Base-by-base conservation (phyloP, 2,329 filamentous ascomycete species). In the Neofusicoccum umdonicola region DNA sequence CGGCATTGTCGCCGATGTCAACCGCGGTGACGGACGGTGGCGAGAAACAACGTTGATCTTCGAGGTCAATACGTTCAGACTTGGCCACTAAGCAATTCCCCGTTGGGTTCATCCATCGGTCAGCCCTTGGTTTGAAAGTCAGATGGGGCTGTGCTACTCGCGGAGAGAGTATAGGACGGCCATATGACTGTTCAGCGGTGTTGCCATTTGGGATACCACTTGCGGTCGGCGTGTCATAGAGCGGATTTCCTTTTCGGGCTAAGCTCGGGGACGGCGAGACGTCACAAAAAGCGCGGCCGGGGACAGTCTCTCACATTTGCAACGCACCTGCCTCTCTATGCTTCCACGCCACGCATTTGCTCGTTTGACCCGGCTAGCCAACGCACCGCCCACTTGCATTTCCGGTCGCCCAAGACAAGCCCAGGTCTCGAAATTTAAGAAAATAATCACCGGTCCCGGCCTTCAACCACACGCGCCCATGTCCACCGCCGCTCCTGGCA, bases 211-310 rank as follows among this genome's bases (percentile, higher is more conserved):
- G 9, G 27, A 27, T 31, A 11, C 19, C 6, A 34, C 22, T 15
- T 41, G 37, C 52, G 17, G 35, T 42, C 17, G 9, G 41, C 15
- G 27, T 51, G 47, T 22, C 45, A 42, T 31, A n/a, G 22, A 35
- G 34, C 45, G 15, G 60, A 41, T 47, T 63, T 56, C 61, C 61
- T 56, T 12, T 54, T 54, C 19, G 41, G 61, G 61, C 56, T 63
- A 63, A 54, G 48, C 27, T 56, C 61, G 42, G 56, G 31, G 56
- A 19, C 27, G 12, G 27, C 13, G 39, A 42, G 48, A 56, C 50
- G 50, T 47, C 41, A 41, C 61, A 63, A 56, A 63, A 63, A 47
- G 41, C 17, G 42, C 45, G 35, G 19, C 47, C 15, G 15, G 19
- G 22, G 12, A 54, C 13, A n/a, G 27, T 39, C 48, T 35, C 31